Conservation (phyloP, 1,139 yeast genomes). For the Diutina rugosa region DNA sequence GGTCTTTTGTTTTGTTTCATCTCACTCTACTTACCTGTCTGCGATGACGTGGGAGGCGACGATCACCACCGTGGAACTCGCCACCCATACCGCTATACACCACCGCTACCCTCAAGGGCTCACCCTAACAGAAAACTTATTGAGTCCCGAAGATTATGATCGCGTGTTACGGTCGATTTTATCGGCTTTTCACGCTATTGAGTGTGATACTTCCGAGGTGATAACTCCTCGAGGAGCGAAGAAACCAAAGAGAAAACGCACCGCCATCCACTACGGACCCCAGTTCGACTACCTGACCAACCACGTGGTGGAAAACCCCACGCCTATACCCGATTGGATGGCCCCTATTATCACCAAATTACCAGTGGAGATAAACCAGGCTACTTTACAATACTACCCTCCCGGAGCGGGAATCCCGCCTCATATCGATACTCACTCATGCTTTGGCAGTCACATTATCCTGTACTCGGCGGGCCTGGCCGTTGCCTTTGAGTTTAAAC, state of each 20-base stretch:
- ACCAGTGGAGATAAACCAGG: neutral
- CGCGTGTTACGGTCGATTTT: neutral
- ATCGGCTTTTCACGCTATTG: neutral
- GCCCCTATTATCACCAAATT: neutral
- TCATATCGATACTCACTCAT: conserved; percentile 1
- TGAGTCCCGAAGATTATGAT: neutral
- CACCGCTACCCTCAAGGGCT: neutral
- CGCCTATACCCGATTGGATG: neutral
- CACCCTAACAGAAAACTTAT: neutral
- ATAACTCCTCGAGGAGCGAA: neutral
- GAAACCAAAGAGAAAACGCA: neutral
- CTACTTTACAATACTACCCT: neutral
- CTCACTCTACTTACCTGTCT: neutral
- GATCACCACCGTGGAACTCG: neutral
- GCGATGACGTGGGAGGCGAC: neutral
- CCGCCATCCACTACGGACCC: conserved; percentile 1
- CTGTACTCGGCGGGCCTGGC: neutral
- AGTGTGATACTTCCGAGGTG: neutral
- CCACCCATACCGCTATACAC: neutral
- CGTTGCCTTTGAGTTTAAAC: neutral
- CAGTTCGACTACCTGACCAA: conserved; percentile 1
- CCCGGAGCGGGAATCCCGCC: conserved; percentile 1
- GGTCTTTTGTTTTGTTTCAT: neutral
- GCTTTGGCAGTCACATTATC: neutral
- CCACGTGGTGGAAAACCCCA: neutral